Conservation (phyloP, 192 early-diverging fungal species). For the Podila epigama region DNA sequence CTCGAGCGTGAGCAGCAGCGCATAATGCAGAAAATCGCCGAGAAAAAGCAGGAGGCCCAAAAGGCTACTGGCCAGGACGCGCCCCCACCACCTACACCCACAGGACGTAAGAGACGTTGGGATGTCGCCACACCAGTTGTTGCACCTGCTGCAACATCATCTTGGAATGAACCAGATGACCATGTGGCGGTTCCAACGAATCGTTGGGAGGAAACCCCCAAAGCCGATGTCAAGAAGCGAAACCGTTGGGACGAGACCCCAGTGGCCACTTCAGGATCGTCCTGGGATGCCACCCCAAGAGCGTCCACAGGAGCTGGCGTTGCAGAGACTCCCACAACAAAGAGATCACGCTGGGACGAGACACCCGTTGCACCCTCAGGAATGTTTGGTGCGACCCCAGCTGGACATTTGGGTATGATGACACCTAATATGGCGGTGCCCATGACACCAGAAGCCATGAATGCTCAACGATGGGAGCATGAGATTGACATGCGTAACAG, state of each 20-base stretch:
- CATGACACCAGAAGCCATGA: conserved; percentile 85
- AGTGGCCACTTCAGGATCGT: conserved; percentile 55
- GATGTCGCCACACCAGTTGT: conserved; percentile 69
- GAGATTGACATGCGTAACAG: conserved; percentile 89
- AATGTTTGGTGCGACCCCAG: conserved; percentile 78
- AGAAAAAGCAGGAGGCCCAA: conserved; percentile 71
- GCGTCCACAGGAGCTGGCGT: conserved; percentile 55
- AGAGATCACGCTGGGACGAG: conserved; percentile 96
- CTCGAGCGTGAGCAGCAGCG: conserved; percentile 84
- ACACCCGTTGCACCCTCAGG: conserved; percentile 76
- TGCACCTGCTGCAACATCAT: conserved; percentile 58
- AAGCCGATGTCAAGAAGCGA: conserved; percentile 61
- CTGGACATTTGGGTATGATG: conserved; percentile 80
- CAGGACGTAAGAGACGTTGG: conserved; percentile 81
- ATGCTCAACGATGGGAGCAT: conserved; percentile 74
- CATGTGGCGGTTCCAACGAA: conserved; percentile 48
- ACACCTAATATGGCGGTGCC: conserved; percentile 71
- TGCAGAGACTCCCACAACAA: conserved; percentile 49
- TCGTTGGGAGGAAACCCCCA: conserved; percentile 86
- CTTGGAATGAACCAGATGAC: conserved; percentile 60
- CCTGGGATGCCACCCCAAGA: conserved; percentile 84
- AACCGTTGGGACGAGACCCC: conserved; percentile 88
- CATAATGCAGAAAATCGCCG: conserved; percentile 72
- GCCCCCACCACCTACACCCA: conserved; percentile 37
- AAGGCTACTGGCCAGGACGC: conserved; percentile 54